Evolutionary conservation across 331 rosid species (phyloP).

Genomic region (Erythrophleum ivorense): DNA sequence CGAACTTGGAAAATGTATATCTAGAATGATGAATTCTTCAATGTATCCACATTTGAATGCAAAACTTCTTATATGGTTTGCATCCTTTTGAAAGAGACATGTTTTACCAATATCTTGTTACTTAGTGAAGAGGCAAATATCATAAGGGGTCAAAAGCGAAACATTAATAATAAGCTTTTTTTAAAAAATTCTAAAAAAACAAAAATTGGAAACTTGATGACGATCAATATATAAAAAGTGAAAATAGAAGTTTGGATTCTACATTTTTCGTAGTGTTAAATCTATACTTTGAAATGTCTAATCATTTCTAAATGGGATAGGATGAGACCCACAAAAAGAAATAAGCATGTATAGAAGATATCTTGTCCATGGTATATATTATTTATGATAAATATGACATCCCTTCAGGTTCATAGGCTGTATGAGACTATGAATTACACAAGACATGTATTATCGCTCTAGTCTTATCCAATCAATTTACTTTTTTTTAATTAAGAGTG

Average conservation of each 20-base stretch:
- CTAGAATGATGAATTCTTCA: conserved; percentile 1
- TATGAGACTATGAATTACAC: neutral
- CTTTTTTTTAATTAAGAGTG: neutral
- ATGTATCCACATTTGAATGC: conserved; percentile 5
- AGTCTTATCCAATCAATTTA: conserved; percentile 32
- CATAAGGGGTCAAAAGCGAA: neutral
- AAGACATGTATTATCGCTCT: conserved; percentile 31
- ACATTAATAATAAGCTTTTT: neutral
- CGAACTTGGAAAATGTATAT: conserved; percentile 26
- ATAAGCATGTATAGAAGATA: neutral
- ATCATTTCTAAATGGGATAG: neutral
- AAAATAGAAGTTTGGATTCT: neutral
- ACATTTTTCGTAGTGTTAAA: neutral
- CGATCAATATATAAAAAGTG: neutral
- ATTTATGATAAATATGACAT: conserved; percentile 2
- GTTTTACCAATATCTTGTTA: conserved; percentile 23
- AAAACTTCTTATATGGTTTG: neutral
- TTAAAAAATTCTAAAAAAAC: neutral
- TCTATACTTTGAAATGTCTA: neutral
- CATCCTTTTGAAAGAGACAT: conserved; percentile 30
- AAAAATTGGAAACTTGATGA: neutral
- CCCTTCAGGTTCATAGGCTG: conserved; percentile 37
- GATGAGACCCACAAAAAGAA: neutral
- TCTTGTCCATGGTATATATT: neutral
- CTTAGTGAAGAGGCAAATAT: neutral